Base-by-base conservation (phyloP, 1,284 basidiomycete genomes). In the Trichosporon sp. region DNA sequence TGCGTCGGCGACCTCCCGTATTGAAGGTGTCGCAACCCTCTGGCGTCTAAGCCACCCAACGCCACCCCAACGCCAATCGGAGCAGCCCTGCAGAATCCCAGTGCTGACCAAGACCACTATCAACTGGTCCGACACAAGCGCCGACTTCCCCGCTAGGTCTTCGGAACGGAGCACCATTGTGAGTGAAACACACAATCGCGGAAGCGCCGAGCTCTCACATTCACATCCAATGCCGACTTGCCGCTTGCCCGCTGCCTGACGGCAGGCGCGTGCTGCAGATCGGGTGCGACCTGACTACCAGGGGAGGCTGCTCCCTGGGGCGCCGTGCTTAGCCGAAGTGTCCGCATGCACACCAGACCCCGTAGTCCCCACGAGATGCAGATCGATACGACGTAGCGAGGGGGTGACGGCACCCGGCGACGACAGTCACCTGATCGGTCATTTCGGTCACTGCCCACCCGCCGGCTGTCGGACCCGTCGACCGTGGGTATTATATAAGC, bases 341-440 rank as follows among this genome's bases (percentile, higher is more conserved):
- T 5, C n/a, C 7, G 19, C 51, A 7, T 54, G 51, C 6, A 21
- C n/a, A 16, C 16, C 19, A 19, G 51, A 54, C 51, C 4, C 43
- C 43, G 43, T 14, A 46, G 40, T 43, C 40, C 40, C 43, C 43
- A 46, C 14, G 43, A n/a, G 43, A 46, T n/a, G 43, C 16, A 46
- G 43, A 46, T 46, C 51, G 51, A 54, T 54, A 26, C 51, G 21
- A 19, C 51, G 51, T 10, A 21, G 51, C 4, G 51, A 26, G n/a
- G 51, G 10, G 7, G 21, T 54, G n/a, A 54, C 51, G 51, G 51
- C 43, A 54, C n/a, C 51, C 19, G 51, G 19, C 51, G 21, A 26
- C 51, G 51, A 19, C 51, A 21, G 51, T 54, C 51, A 54, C 51
- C 51, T 54, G 51, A 54, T 54, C 21, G 51, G 51, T 19, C 5